Percentiles rank a stretch among this genome's conserved stretches.
phyloP scores from a whole-genome alignment of 2,329 filamentous ascomycete genomes.

The Akanthomyces uredinophilus region DNA sequence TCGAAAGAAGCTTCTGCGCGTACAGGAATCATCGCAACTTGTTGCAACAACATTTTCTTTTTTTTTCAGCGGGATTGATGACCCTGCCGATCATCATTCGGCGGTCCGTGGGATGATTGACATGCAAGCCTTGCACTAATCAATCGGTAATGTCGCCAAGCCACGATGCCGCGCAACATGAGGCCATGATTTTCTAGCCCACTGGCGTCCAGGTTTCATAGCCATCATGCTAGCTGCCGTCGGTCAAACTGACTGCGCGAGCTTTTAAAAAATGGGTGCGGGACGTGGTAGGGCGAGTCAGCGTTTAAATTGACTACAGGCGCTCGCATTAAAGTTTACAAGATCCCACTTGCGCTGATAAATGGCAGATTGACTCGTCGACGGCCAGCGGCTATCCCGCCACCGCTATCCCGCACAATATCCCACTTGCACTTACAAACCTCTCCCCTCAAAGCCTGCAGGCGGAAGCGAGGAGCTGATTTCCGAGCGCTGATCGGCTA shows the following conservation, averaged over 20 bases:
- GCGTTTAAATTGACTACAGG: not conserved
- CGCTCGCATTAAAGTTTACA: not conserved
- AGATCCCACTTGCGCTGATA: not conserved
- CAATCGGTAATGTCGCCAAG: not conserved
- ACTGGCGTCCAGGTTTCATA: not conserved
- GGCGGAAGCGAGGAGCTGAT: not conserved
- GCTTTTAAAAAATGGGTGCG: not conserved
- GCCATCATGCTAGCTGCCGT: not conserved
- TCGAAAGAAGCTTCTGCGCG: too few species aligned
- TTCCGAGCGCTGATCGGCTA: not conserved
- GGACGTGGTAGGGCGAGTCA: not conserved
- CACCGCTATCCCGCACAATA: not conserved
- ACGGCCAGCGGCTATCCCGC: not conserved
- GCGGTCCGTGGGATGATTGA: not conserved
- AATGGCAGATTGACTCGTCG: not conserved
- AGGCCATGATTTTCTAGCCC: not conserved
- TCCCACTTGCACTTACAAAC: constrained; percentile 1
- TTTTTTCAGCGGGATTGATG: too few species aligned
- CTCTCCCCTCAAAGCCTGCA: not conserved
- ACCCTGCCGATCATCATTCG: not conserved
- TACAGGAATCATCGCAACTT: too few species aligned
- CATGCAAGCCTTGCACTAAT: not conserved
- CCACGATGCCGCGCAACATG: not conserved
- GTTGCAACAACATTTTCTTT: too few species aligned
- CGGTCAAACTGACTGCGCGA: too few species aligned